phyloP scores from a whole-genome alignment of 108 stramenopile species.

The Discostella stelligeroides region DNA sequence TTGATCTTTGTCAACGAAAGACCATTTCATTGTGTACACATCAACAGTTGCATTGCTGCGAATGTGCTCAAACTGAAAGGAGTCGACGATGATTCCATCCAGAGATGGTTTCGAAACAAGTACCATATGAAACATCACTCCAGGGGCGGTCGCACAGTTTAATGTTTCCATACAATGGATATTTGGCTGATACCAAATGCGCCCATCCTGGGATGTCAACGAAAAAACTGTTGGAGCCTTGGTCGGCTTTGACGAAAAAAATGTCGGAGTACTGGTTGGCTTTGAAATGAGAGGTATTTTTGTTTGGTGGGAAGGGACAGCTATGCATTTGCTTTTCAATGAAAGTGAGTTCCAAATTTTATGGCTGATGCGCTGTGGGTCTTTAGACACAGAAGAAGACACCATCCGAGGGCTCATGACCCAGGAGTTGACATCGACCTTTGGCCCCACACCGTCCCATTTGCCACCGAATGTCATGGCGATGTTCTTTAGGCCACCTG shows the following conservation, averaged over 20 bases:
- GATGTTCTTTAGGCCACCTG: slow-evolving; percentile 23
- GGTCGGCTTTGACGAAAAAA: too few species aligned
- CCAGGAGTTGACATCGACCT: slow-evolving; percentile 13
- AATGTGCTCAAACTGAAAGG: slow-evolving; percentile 22
- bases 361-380: background rate
- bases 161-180: slow-evolving; percentile 1
- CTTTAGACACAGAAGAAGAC: background rate
- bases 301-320: background rate
- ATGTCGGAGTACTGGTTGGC: background rate
- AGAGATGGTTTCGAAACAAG: background rate
- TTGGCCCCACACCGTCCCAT: slow-evolving; percentile 23
- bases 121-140: slow-evolving; percentile 27
- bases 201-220: slow-evolving; percentile 18
- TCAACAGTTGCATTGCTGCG: slow-evolving; percentile 8
- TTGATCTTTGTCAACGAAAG: slow-evolving; percentile 1
- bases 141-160: slow-evolving; percentile 13
- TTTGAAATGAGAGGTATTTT: background rate
- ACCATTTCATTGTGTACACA: slow-evolving; percentile 21
- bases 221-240: slow-evolving; percentile 1
- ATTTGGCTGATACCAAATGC: background rate
- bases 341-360: background rate
- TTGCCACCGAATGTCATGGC: slow-evolving; percentile 23
- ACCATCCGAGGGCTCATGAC: background rate
- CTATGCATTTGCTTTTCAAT: background rate
- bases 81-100: slow-evolving; percentile 8